phyloP scores from a whole-genome alignment of 176 grass and related monocot genomes.

The Avena sativa region DNA sequence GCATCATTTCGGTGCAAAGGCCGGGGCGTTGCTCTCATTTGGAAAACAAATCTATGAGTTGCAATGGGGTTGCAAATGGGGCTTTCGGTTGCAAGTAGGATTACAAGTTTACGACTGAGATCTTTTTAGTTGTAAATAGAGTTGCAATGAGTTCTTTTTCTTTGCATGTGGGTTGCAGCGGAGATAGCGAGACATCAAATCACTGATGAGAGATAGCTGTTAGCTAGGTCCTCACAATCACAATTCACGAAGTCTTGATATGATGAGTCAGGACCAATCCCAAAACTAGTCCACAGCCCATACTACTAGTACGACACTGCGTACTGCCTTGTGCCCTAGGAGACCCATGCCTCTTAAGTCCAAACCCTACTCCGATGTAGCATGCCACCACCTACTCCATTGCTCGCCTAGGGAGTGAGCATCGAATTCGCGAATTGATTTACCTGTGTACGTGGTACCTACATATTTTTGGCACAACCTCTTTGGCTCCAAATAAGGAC shows the following conservation, averaged over 20 bases:
- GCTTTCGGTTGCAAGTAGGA: too few species aligned
- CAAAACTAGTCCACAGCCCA: not conserved
- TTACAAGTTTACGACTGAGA: too few species aligned
- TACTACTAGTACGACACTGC: slow-evolving; percentile 6
- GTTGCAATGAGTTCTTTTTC: too few species aligned
- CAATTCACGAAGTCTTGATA: not conserved
- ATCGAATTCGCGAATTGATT: slow-evolving; percentile 10
- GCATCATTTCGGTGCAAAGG: too few species aligned
- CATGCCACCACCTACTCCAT: slow-evolving; percentile 34
- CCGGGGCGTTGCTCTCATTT: too few species aligned
- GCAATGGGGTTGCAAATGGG: too few species aligned
- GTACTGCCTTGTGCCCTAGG: slow-evolving; percentile 1
- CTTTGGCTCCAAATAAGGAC: not conserved
- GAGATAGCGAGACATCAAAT: too few species aligned
- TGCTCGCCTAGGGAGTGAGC: slow-evolving; percentile 25
- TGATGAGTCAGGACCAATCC: slow-evolving; percentile 13
- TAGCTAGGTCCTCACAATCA: slow-evolving; percentile 2
- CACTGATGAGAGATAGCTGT: not conserved
- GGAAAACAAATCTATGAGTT: too few species aligned
- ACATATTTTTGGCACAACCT: not conserved
- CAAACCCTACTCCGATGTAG: slow-evolving; percentile 30
- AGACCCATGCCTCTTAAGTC: slow-evolving; percentile 19
- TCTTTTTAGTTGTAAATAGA: too few species aligned
- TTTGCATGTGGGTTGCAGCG: too few species aligned
- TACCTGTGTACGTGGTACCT: not conserved